Evolutionary conservation across 2,329 filamentous ascomycete species (phyloP).

Genomic region (Stachybotrys chlorohalonatus): DNA sequence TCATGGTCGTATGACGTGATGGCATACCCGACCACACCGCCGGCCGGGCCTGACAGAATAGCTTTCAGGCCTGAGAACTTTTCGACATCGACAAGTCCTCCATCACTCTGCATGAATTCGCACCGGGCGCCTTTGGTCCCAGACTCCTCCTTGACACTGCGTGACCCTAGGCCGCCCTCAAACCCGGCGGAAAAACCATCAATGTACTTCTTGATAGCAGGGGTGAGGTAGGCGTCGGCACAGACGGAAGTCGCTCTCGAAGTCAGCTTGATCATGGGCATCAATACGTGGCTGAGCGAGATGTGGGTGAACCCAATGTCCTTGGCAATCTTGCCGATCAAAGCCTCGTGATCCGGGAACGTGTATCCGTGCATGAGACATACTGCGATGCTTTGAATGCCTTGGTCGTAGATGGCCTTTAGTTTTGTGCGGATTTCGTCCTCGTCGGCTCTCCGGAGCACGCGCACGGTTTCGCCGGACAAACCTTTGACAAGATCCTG

Average conservation of each 20-base stretch:
- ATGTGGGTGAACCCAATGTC: constrained; percentile 72
- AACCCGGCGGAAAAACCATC: constrained; percentile 79
- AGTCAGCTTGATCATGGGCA: constrained; percentile 36
- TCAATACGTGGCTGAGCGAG: constrained; percentile 39
- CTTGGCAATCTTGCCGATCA: constrained; percentile 65
- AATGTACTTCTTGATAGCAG: constrained; percentile 31
- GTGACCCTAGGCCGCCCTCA: constrained; percentile 66
- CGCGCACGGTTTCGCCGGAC: constrained; percentile 60
- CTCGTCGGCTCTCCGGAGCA: constrained; percentile 51
- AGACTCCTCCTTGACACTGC: constrained; percentile 58
- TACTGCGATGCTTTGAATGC: constrained; percentile 75
- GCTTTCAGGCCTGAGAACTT: constrained; percentile 78
- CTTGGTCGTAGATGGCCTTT: constrained; percentile 52
- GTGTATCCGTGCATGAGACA: constrained; percentile 91
- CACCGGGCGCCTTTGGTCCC: constrained; percentile 67
- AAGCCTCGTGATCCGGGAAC: constrained; percentile 74
- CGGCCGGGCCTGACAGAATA: constrained; percentile 84
- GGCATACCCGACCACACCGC: constrained; percentile 86
- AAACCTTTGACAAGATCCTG: constrained; percentile 59
- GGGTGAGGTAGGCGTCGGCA: constrained; percentile 35
- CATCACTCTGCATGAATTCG: constrained; percentile 93
- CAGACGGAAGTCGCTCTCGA: constrained; percentile 32
- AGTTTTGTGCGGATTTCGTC: constrained; percentile 48
- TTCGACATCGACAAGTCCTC: constrained; percentile 63
- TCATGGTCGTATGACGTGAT: constrained; percentile 80